A percentile compares a stretch with the other conserved stretches of the same genome.
These are phyloP conservation scores for Microsporum ferrugineum DNA, from an alignment of 2,329 filamentous ascomycete genomes.

Conservation along the genomic window DNA sequence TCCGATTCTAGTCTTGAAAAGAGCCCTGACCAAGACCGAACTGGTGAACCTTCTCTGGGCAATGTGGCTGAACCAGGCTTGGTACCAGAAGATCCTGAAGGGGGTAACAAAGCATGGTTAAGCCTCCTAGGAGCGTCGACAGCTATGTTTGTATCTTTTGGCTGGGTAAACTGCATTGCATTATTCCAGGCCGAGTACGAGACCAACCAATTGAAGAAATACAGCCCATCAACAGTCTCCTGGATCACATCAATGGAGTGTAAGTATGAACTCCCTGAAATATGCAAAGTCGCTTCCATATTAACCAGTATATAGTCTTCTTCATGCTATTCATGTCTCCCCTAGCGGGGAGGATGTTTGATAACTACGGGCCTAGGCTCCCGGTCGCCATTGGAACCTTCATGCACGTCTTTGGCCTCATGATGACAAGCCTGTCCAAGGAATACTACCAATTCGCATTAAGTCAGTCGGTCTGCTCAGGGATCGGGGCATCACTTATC, in stretches of 20 bases:
- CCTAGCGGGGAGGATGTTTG: no score
- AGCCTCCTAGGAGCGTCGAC: constrained; percentile 41
- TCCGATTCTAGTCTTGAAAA: no score
- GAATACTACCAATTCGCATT: no score
- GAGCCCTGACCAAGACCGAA: no score
- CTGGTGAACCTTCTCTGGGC: no score
- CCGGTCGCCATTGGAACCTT: constrained; percentile 32
- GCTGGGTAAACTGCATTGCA: constrained; percentile 42
- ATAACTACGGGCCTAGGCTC: no score
- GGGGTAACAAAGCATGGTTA: constrained; percentile 18
- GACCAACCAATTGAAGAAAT: constrained; percentile 36
- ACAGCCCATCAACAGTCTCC: constrained; percentile 44
- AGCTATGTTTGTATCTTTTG: constrained; percentile 41
- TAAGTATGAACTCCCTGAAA: no score
- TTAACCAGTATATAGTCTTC: neutral
- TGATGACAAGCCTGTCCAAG: no score
- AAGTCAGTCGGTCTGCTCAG: constrained; percentile 36
- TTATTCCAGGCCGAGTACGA: constrained; percentile 51
- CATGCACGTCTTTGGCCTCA: constrained; percentile 36
- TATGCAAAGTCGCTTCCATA: neutral
- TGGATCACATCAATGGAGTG: constrained; percentile 43
- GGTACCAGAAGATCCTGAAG: neutral
- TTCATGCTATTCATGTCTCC: no score
- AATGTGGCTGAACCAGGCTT: no score
- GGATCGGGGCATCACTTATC: constrained; percentile 39